These are phyloP conservation scores for Rheum nobile DNA, from an alignment of 148 eudicot species.

Conservation along the genomic window DNA sequence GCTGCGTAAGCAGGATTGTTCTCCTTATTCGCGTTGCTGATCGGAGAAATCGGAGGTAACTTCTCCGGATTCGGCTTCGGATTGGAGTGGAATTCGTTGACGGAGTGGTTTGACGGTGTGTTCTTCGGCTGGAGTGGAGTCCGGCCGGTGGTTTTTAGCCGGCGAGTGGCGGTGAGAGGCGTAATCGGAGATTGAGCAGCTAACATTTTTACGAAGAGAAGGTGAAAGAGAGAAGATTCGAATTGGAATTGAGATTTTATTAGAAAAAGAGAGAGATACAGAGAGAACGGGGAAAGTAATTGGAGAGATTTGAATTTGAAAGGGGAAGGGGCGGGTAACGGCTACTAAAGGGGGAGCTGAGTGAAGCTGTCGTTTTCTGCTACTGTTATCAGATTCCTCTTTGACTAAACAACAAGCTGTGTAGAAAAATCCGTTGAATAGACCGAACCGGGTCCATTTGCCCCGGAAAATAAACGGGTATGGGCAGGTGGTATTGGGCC, in stretches of 20 bases:
- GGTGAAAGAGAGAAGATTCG: background rate
- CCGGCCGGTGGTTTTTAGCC: constrained; percentile 20
- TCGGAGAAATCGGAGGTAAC: constrained; percentile 2
- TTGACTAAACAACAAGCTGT: background rate
- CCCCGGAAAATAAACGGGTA: background rate
- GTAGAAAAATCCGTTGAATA: background rate
- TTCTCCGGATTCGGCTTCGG: constrained; percentile 3
- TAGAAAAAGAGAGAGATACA: background rate
- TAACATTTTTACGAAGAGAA: constrained; percentile 17
- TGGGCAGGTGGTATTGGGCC: background rate
- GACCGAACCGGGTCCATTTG: background rate
- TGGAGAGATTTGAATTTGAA: constrained; percentile 37
- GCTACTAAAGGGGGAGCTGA: constrained; percentile 16
- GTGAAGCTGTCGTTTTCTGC: background rate
- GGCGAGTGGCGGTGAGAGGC: constrained; percentile 9
- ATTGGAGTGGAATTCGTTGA: background rate
- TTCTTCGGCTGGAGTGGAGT: constrained; percentile 38
- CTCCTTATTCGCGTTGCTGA: constrained; percentile 34
- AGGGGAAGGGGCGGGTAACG: constrained; percentile 30
- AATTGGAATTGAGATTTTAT: background rate
- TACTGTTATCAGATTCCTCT: background rate
- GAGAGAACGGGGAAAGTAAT: background rate
- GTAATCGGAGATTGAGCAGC: constrained; percentile 11
- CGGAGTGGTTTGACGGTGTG: constrained; percentile 2
- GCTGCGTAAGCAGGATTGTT: constrained; percentile 12